Percentiles rank a stretch among this genome's conserved stretches.
These are phyloP conservation scores for Candida parachauliodes DNA, from an alignment of 805 yeast genomes.

Conservation along the genomic window DNA sequence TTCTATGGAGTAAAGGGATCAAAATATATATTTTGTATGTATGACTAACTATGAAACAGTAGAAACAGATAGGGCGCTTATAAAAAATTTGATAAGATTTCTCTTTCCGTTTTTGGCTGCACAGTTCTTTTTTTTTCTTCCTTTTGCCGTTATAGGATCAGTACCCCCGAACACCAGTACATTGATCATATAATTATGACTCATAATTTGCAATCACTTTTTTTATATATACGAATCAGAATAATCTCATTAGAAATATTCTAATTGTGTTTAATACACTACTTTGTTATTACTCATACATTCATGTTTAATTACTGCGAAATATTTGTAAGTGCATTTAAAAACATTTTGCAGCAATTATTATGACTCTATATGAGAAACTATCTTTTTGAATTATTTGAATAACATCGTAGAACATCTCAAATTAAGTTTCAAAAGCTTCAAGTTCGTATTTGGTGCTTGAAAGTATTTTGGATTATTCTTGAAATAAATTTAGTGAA, in stretches of 20 bases:
- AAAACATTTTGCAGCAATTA: no score
- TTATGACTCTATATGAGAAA: no score
- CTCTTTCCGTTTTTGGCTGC: neutral
- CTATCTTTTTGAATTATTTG: no score
- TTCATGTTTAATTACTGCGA: no score
- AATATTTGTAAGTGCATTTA: no score
- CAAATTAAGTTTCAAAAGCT: no score
- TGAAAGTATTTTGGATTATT: no score
- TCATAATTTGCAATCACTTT: constrained; percentile 1
- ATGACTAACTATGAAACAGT: neutral
- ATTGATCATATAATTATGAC: constrained; percentile 1
- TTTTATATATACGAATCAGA: constrained; percentile 7
- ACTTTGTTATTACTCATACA: neutral
- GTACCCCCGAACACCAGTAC: constrained; percentile 5
- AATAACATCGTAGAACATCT: no score
- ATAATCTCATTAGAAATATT: neutral
- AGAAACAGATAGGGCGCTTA: neutral
- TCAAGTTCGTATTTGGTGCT: no score
- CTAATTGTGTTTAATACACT: no score
- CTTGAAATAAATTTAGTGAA: no score
- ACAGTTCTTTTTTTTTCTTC: neutral
- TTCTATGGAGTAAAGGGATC: neutral
- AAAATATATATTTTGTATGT: neutral
- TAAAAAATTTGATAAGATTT: neutral
- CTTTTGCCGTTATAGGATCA: constrained; percentile 3